Evolutionary conservation across 2,329 filamentous ascomycete species (phyloP).

Genomic region (Parastagonospora avenae): DNA sequence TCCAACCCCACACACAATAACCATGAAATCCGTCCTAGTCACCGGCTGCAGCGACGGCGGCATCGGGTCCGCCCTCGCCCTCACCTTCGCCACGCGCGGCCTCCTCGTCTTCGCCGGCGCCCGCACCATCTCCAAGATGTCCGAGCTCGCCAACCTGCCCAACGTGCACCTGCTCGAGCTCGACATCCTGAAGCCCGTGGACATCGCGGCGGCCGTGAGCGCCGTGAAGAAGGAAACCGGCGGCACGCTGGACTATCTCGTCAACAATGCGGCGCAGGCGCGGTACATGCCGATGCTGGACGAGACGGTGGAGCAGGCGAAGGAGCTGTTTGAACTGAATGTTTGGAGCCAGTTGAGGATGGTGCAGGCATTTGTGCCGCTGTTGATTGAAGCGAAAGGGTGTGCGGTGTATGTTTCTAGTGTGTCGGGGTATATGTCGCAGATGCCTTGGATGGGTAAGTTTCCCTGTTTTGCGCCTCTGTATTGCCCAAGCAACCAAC

Average conservation of each 20-base stretch:
- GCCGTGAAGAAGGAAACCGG: conserved; percentile 7
- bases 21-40: conserved; percentile 14
- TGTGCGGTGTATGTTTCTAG: conserved; percentile 13
- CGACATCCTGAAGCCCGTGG: conserved; percentile 8
- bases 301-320: conserved; percentile 13
- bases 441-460: conserved; percentile 1
- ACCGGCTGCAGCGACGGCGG: conserved; percentile 41
- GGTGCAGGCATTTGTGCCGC: conserved; percentile 45
- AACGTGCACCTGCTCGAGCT: neutral
- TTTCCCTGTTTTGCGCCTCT: neutral
- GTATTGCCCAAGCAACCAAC: neutral
- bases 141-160: neutral
- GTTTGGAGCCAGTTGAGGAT: conserved; percentile 46
- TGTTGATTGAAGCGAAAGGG: conserved; percentile 19
- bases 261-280: conserved; percentile 52
- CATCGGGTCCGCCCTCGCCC: conserved; percentile 49
- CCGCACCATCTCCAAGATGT: conserved; percentile 26
- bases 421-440: neutral
- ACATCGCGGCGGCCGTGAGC: conserved; percentile 6
- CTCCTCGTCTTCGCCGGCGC: conserved; percentile 51
- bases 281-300: conserved; percentile 43
- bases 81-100: conserved; percentile 43
- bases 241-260: conserved; percentile 24
- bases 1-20: no score
- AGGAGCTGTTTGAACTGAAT: conserved; percentile 41